Evolutionary conservation across 2,329 filamentous ascomycete species (phyloP).

Genomic region (Ophiostoma montium): DNA sequence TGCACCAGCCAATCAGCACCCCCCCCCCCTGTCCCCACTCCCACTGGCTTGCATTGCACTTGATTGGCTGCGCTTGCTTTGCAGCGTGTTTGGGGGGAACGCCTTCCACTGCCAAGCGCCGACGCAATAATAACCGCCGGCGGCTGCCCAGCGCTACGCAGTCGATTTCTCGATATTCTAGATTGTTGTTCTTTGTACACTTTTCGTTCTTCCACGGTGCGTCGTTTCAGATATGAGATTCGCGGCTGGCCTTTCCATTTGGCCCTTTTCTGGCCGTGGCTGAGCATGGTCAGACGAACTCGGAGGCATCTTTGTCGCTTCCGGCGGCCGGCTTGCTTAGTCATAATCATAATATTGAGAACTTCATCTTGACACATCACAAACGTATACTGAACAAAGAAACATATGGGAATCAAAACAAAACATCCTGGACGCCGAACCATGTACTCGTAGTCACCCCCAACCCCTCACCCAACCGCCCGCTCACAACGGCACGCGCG

Average conservation of each 20-base stretch:
- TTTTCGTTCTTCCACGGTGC: too few species aligned
- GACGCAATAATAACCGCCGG: not conserved
- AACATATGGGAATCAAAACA: not conserved
- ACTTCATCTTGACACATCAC: too few species aligned
- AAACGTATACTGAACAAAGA: too few species aligned
- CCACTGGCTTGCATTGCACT: not conserved
- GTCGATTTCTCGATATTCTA: too few species aligned
- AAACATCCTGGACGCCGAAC: not conserved
- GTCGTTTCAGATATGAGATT: too few species aligned
- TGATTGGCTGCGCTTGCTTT: not conserved
- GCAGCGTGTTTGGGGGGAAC: not conserved
- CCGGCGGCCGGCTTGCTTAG: too few species aligned
- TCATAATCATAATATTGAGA: too few species aligned
- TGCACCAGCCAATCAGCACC: slow-evolving; percentile 6
- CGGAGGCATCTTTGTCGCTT: too few species aligned
- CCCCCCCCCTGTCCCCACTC: not conserved
- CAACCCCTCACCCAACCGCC: not conserved
- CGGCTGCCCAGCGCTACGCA: not conserved
- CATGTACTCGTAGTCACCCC: not conserved
- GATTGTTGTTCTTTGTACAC: not conserved
- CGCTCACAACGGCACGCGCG: slow-evolving; percentile 17
- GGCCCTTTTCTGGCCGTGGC: too few species aligned
- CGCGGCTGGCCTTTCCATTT: too few species aligned
- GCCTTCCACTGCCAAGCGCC: not conserved
- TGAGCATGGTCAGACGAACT: too few species aligned